Evolutionary conservation across 345 rosid genomes (phyloP), one percentile per base, ranked within the genome.

Genomic region (Brassica juncea): DNA sequence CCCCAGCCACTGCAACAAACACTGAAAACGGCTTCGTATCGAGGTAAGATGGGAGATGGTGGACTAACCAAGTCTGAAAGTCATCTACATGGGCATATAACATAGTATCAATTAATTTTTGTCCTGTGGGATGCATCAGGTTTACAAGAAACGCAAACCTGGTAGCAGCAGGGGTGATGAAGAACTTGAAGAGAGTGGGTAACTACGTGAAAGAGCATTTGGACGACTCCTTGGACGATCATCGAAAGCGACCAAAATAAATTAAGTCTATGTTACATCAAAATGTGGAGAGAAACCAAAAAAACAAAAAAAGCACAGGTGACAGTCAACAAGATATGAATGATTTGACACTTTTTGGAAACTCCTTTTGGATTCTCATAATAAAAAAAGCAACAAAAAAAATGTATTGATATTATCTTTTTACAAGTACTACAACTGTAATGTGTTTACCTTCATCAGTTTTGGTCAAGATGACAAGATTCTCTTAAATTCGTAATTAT

Each of bases 131-230:
- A 7, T 35, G 42, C 6, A 2, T 2, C 14, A 27, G 92, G 86
- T 90, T 86, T 70, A 83, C 86, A 12, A 82, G 92, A 75, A 90
- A 88, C 8, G 92, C 92, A 11, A 82, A 69, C 73, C 75, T 90
- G 75, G 94, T 90, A 34, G 91, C 92, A 3, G 78, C 87, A 14
- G 91, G 94, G 49, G 90, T 90, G 77, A 80, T 88, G 39, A 85
- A 75, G 80, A 87, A 88, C 86, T 68, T 86, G 86, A 80, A 78
- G 57, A 86, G 84, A 84, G 89, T 90, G 15, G 92, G 89, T 70
- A 84, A 74, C 67, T 81, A 87, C 65, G 14, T 90, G n/a, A 90
- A 90, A 78, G 85, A 86, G 57, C 81, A 85, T 2, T 4, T 90
- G 52, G 88, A 87, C 42, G 89, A 90, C 37, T 62, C 86, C 39